phyloP scores from a whole-genome alignment of 352 stramenopile genomes.

The Globisporangium cederbergense region DNA sequence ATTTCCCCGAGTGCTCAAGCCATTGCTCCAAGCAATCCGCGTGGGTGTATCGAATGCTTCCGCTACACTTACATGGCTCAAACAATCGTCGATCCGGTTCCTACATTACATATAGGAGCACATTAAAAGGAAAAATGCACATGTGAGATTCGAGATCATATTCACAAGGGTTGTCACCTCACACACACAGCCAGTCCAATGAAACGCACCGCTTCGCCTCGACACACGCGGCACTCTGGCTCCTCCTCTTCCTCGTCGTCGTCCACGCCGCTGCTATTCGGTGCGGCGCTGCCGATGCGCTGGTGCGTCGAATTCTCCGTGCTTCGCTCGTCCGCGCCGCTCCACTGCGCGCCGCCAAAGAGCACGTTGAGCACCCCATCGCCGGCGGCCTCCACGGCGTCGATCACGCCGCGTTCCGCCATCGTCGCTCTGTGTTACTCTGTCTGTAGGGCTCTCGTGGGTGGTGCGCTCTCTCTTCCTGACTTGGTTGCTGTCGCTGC shows the following conservation, averaged over 20 bases:
- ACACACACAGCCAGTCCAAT: background rate
- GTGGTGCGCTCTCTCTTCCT: background rate
- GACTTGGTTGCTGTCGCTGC: background rate
- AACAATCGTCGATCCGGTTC: slow-evolving; percentile 74
- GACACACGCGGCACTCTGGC: slow-evolving; percentile 92
- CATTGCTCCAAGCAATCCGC: slow-evolving; percentile 94
- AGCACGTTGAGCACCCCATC: slow-evolving; percentile 7
- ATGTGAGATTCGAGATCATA: slow-evolving; percentile 4
- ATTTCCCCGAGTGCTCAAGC: slow-evolving; percentile 90
- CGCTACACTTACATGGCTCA: slow-evolving; percentile 92
- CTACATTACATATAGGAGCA: slow-evolving; percentile 17
- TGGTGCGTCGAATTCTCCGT: background rate
- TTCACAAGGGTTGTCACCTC: background rate
- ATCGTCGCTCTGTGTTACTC: background rate
- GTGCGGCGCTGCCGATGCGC: background rate
- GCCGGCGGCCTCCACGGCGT: slow-evolving; percentile 6
- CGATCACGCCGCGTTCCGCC: slow-evolving; percentile 11
- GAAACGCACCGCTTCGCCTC: slow-evolving; percentile 81
- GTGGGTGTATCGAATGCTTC: slow-evolving; percentile 93
- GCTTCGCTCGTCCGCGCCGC: background rate
- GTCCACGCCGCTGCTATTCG: background rate
- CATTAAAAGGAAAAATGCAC: background rate
- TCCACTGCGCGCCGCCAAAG: slow-evolving; percentile 1
- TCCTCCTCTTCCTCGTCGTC: slow-evolving; percentile 64
- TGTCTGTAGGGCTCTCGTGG: background rate